These are phyloP conservation scores for Suhomyces sp. DNA, from an alignment of 805 yeast species.

Conservation along the genomic window DNA sequence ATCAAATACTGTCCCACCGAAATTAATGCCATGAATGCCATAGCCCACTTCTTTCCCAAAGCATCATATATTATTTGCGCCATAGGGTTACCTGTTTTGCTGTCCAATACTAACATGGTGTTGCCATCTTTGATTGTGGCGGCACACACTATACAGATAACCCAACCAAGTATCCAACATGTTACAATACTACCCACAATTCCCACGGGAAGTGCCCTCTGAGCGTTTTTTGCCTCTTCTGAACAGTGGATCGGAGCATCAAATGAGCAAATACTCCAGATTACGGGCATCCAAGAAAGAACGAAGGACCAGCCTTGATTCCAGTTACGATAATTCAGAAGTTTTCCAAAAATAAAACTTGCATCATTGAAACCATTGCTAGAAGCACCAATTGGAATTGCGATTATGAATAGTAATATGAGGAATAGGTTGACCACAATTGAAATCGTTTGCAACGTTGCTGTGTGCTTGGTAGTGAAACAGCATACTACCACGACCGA, in stretches of 20 bases:
- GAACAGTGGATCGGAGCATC: constrained; percentile 72
- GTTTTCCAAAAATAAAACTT: constrained; percentile 52
- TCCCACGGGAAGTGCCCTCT: constrained; percentile 62
- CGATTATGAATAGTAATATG: constrained; percentile 55
- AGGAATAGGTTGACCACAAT: constrained; percentile 52
- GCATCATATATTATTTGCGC: constrained; percentile 64
- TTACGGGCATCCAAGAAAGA: constrained; percentile 60
- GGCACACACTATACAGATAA: constrained; percentile 49
- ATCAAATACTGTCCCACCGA: constrained; percentile 61
- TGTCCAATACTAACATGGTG: constrained; percentile 37
- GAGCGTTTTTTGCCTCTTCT: constrained; percentile 66
- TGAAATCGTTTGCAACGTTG: constrained; percentile 58
- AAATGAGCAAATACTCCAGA: constrained; percentile 75
- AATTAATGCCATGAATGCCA: constrained; percentile 58
- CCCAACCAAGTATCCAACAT: constrained; percentile 60
- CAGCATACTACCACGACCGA: constrained; percentile 53
- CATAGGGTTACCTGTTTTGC: constrained; percentile 57
- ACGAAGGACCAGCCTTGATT: constrained; percentile 58
- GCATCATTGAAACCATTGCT: constrained; percentile 35
- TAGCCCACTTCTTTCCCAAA: constrained; percentile 62
- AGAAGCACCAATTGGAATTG: constrained; percentile 59
- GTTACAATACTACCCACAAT: constrained; percentile 56
- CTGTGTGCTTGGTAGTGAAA: constrained; percentile 53
- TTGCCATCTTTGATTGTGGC: constrained; percentile 54
- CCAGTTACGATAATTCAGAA: constrained; percentile 53